Evolutionary conservation across 345 rosid species (phyloP), one percentile per base, ranked within the genome.

Genomic region (Dipteronia sinensis): DNA sequence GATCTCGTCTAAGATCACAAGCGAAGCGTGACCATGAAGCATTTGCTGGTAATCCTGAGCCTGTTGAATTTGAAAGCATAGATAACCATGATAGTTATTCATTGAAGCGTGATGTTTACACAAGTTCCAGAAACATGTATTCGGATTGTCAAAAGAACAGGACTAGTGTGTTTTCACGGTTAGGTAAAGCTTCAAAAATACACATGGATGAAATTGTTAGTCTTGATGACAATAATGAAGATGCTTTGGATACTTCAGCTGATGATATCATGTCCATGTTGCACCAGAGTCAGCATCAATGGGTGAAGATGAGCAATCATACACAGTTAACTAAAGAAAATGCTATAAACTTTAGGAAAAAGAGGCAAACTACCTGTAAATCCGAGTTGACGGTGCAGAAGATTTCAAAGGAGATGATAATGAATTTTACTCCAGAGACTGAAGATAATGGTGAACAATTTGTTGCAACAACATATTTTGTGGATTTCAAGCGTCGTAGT

Each of bases 401-500:
- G 13, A 72, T 74, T 47, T 74, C 81, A 64, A 76, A 71, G 77
- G 85, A 79, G 73, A 64, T 73, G 81, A 66, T 46, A 12, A 17
- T 61, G 65, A 65, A 78, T 73, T 72, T 27, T 46, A 13, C 65
- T 67, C 56, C 69, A 46, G 74, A 53, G 20, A 65, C 69, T 64
- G 79, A 82, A 61, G 82, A 66, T 68, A 73, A 17, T 66, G 58
- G 13, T 62, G 78, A 80, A 80, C 79, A 70, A 42, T 70, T 42
- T 38, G 69, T 40, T 65, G 84, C 67, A 65, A 81, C 65, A 62
- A 71, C 53, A 27, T 78, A 85, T 70, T 87, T 88, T 83, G 58
- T 86, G 64, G 82, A 91, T 82, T 88, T 88, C 73, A 86, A 84
- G 80, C 92, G 89, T 23, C 92, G 88, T 29, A 79, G 89, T 81